Evolutionary conservation across 1,139 yeast species (phyloP), one percentile per base, ranked within the genome.

Genomic region (Suhomyces maxii): DNA sequence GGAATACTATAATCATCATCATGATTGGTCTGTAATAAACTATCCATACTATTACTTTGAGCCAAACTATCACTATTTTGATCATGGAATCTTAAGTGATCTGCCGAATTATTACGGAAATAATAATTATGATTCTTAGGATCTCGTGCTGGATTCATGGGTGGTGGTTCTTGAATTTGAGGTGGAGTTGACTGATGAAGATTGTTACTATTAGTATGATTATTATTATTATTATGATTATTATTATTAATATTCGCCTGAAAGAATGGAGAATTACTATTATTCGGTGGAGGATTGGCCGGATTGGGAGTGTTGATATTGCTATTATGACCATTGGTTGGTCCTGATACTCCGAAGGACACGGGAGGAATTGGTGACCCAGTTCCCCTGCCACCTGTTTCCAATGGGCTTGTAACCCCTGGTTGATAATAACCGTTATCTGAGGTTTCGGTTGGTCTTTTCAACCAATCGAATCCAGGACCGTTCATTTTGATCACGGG

Each of bases 381-480:
- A 26, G 49, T 37, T 4, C 57, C 53, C 11, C 56, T 55, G 26
- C 30, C 25, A 25, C 13, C 56, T 56, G 6, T 31, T 23, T 41
- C 14, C n/a, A 23, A 3, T 12, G 23, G 25, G n/a, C 10, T 3
- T 31, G 12, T 32, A 35, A 28, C 33, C 12, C 13, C 30, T 8
- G 36, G 26, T 8, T 10, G 31, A 18, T n/a, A 10, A 34, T 11
- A 18, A 30, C 41, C 41, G 31, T 40, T 39, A 13, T 32, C 39
- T 12, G 36, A 35, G 31, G 31, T 41, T 4, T 12, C 32, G 47
- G 36, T 39, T 44, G 46, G 49, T 38, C 39, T 41, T 18, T 71
- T 67, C 38, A 73, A 60, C 79, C 79, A 75, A 49, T 74, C 76
- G 47, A 71, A 73, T 26, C 71, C 73, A 23, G 69, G 56, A 14